Percentiles rank a stretch among this genome's conserved stretches.
Conservation (phyloP, 140 eudicot species). For the Oenanthe javanica region DNA sequence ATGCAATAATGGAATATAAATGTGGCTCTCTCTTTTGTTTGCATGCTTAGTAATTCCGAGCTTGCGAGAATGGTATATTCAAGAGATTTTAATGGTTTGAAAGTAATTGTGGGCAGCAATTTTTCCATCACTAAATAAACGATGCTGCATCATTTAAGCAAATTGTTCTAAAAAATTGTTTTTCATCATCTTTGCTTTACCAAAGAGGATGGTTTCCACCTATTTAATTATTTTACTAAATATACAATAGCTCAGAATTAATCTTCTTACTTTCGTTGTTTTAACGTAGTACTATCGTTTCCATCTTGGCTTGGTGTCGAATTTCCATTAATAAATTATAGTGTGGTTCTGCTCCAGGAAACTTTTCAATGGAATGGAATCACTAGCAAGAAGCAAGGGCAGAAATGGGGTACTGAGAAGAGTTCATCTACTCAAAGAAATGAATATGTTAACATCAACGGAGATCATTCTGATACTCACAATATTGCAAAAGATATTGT, state of each 20-base stretch:
- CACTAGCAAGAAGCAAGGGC: conserved; percentile 68
- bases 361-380: conserved; percentile 53
- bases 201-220: background rate
- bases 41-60: background rate
- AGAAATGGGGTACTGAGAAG: conserved; percentile 53
- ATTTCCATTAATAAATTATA: conserved; percentile 11
- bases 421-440: conserved; percentile 29
- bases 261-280: background rate
- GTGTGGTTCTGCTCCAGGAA: conserved; percentile 39
- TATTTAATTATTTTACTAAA: background rate
- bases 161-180: background rate
- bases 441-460: conserved; percentile 22
- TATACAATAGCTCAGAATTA: background rate
- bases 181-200: background rate
- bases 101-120: background rate
- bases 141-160: background rate
- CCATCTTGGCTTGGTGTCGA: conserved; percentile 1
- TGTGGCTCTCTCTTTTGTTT: background rate
- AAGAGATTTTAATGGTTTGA: background rate
- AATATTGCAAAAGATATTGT: conserved; percentile 31
- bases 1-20: background rate
- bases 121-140: background rate
- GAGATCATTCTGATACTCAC: conserved; percentile 23
- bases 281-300: background rate
- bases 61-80: background rate